Base-by-base conservation (phyloP, 805 yeast species). In the Candida nanaspora region DNA sequence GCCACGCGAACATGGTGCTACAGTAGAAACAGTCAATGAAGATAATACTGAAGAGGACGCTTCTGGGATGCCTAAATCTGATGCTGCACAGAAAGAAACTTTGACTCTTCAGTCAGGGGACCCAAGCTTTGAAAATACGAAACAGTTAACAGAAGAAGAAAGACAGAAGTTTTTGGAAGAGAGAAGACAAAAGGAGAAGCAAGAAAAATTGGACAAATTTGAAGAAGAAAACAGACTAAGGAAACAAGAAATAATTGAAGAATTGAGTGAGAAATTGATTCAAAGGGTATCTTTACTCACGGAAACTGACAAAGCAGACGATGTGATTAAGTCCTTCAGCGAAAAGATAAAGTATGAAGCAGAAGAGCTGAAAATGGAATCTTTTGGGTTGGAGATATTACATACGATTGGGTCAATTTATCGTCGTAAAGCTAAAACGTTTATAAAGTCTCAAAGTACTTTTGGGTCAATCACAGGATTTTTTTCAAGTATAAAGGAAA, bases 301-400 rank as follows among this genome's bases (percentile, higher is more conserved):
- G 1, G 85, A 81, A 52, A 77, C 88, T n/a, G 72, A 70, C 25
- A 73, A 74, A 50, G 80, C 77, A 39, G 67, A 65, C 0, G 86
- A 78, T 26, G 80, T 88, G 31, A 69, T 82, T 39, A 58, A 61
- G 6, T 71, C 82, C 0, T 83, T 76, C 53, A 63, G 59, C n/a
- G 51, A 52, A 11, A 77, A 78, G 48, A 65, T 85, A 23, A 61
- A 65, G 31, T 65, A 67, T 41, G 93, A 85, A 55, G 75, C 84
- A 34, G 89, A 84, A 49, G 84, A 84, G 46, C 68, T 93, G 56
- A 93, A 93, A 61, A 77, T 87, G 73, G 98, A 93, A 69, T 86
- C 96, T 40, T 93, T 93, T 65, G 99, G 99, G 13, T 63, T 91
- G 38, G 95, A 91, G 62, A 69, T 93, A 38, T 66, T 91, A 48